Evolutionary conservation across 2,329 filamentous ascomycete species (phyloP), one percentile per base, ranked within the genome.

Genomic region (Coniochaeta ligniaria): DNA sequence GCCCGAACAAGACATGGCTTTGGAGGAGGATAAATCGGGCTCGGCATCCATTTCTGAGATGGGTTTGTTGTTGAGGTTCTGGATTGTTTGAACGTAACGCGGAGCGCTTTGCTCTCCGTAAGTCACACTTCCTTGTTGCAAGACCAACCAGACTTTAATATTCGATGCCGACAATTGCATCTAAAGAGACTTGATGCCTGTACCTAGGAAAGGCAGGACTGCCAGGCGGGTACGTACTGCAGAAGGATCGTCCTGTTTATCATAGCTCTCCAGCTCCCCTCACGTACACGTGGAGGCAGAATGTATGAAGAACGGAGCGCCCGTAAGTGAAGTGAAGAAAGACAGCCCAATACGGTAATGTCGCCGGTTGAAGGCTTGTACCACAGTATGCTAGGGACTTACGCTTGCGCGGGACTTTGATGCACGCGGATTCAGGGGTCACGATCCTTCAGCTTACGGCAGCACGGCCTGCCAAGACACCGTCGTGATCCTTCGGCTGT

Each of bases 1-100:
- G 22, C 67, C 68, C 11, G 67, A 26, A 6, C 6, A 5, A 31
- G 22, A 31, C 47, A 52, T 31, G 12, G 26, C 24, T 17, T 52
- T 52, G 22, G 24, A 28, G 5, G 47, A 28, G 17, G 47, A 52
- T 31, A 31, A 17, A 17, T 59, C 54, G 22, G 41, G 20, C 12
- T 54, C 47, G 28, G 11, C 16, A 33, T 7, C 41, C 55, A 43
- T 60, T 11, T 24, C 16, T 9, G 55, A n/a, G 14, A 41, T 36
- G 60, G 17, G 20, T 45, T n/a, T n/a, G n/a, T n/a, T 28, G 33
- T 55, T 36, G 47, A n/a, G 16, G 5, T 52, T 52, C 24, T 26
- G 20, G 9, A 38, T 20, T 12, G 26, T 26, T 6, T 4, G 12
- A 17, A 31, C 47, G 11, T 14, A 28, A 17, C 24, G 26, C 43